A percentile compares a stretch with the other conserved stretches of the same genome.
phyloP scores from a whole-genome alignment of 129 eudicot species.

The Escallonia rubra region DNA sequence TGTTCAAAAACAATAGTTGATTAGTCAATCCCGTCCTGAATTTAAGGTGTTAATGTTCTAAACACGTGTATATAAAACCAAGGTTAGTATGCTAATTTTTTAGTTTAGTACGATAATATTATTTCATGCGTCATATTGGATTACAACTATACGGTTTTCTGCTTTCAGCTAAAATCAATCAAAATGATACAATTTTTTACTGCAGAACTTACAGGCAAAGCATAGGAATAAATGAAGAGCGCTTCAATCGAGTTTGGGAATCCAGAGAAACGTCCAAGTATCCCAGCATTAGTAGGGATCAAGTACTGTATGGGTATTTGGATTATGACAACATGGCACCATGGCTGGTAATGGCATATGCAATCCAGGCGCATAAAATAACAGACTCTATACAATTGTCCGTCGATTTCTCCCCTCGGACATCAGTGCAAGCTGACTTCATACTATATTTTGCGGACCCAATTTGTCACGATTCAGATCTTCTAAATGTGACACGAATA shows the following conservation, averaged over 20 bases:
- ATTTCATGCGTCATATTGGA: too few species aligned
- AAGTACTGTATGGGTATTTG: neutral
- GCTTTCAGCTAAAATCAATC: too few species aligned
- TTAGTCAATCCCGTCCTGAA: too few species aligned
- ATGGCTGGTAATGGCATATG: neutral
- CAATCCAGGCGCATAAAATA: neutral
- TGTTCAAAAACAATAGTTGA: too few species aligned
- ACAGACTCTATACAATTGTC: neutral
- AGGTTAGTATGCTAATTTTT: too few species aligned
- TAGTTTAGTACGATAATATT: too few species aligned
- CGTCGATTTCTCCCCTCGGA: neutral
- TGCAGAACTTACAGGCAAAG: neutral
- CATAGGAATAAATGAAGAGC: neutral
- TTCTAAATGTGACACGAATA: neutral
- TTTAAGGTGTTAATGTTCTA: too few species aligned
- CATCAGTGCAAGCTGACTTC: neutral
- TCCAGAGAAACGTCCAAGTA: neutral
- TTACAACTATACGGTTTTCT: too few species aligned
- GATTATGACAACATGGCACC: neutral
- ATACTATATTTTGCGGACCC: slow-evolving; percentile 3
- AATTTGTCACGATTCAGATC: neutral
- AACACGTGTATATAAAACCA: too few species aligned
- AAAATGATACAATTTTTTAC: too few species aligned
- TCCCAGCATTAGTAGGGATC: neutral
- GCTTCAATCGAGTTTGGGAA: neutral